Conservation (phyloP, 75 land plant species). For the Gnetum montanum region DNA sequence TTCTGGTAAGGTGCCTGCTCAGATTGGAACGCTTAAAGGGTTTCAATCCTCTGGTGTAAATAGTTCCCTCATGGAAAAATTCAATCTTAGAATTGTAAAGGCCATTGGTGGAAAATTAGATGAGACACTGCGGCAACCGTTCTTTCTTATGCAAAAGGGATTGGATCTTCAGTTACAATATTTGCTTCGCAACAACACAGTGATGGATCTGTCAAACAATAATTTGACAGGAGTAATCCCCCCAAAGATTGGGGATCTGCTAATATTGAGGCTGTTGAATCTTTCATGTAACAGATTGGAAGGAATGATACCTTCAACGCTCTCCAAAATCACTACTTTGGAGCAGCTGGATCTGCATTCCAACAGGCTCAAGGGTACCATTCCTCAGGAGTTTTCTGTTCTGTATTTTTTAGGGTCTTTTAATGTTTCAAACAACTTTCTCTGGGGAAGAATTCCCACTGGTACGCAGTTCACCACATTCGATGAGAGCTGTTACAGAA, state of each 20-base stretch:
- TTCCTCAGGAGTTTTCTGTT: neutral
- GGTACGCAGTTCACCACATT: slow-evolving; percentile 2
- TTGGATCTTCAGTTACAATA: too few relatives aligned
- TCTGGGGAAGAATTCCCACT: neutral
- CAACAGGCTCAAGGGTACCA: neutral
- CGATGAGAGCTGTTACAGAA: neutral
- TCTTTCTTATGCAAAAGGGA: too few relatives aligned
- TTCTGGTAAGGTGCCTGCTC: slow-evolving; percentile 16
- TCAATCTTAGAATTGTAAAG: too few relatives aligned
- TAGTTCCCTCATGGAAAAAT: too few relatives aligned
- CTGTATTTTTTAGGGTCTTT: neutral
- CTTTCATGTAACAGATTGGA: neutral
- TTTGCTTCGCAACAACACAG: too few relatives aligned
- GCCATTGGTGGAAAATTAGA: too few relatives aligned
- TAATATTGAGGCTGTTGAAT: neutral
- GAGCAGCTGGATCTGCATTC: neutral
- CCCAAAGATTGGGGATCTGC: neutral
- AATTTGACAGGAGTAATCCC: too few relatives aligned
- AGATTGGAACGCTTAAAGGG: slow-evolving; percentile 18
- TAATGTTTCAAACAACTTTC: neutral
- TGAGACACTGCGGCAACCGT: too few relatives aligned
- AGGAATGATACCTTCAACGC: neutral
- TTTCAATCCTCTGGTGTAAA: too few relatives aligned
- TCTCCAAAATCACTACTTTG: neutral
- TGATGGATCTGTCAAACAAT: too few relatives aligned